A percentile compares a stretch with the other conserved stretches of the same genome.
These are phyloP conservation scores for Penicillium corylophilum DNA, from an alignment of 2,329 filamentous ascomycete genomes.

Conservation along the genomic window DNA sequence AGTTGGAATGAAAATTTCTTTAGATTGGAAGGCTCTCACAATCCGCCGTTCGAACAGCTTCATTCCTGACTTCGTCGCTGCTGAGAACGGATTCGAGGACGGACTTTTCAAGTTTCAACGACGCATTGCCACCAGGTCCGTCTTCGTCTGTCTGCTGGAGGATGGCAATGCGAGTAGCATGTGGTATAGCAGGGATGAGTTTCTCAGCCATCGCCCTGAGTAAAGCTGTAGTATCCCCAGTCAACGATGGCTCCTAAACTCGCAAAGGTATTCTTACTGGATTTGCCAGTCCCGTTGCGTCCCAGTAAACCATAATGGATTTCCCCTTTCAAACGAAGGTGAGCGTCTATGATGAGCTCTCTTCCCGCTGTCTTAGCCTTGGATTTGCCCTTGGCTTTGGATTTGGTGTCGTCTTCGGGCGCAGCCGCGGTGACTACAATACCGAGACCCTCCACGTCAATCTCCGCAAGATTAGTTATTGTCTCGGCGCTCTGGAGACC, in stretches of 20 bases:
- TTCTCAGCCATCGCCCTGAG: slow-evolving; percentile 74
- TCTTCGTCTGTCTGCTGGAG: slow-evolving; percentile 63
- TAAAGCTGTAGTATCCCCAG: slow-evolving; percentile 51
- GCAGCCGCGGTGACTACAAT: slow-evolving; percentile 59
- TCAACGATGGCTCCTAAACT: background rate
- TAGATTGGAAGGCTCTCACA: slow-evolving; percentile 49
- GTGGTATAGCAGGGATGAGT: slow-evolving; percentile 72
- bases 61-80: slow-evolving; percentile 51
- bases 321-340: slow-evolving; percentile 69
- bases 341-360: slow-evolving; percentile 70
- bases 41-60: slow-evolving; percentile 61
- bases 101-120: slow-evolving; percentile 35
- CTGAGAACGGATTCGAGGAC: slow-evolving; percentile 67
- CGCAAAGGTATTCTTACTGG: slow-evolving; percentile 51
- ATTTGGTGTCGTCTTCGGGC: slow-evolving; percentile 19
- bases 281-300: slow-evolving; percentile 80
- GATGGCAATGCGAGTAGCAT: slow-evolving; percentile 64
- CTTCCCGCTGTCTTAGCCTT: slow-evolving; percentile 53
- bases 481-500: background rate
- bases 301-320: slow-evolving; percentile 76
- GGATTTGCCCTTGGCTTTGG: slow-evolving; percentile 41
- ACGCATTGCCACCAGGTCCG: slow-evolving; percentile 7
- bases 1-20: background rate
- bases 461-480: slow-evolving; percentile 40
- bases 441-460: slow-evolving; percentile 71